Evolutionary conservation across 371 early-diverging fungal genomes (phyloP), one percentile per base, ranked within the genome.

Genomic region (Rhizopus delemar): DNA sequence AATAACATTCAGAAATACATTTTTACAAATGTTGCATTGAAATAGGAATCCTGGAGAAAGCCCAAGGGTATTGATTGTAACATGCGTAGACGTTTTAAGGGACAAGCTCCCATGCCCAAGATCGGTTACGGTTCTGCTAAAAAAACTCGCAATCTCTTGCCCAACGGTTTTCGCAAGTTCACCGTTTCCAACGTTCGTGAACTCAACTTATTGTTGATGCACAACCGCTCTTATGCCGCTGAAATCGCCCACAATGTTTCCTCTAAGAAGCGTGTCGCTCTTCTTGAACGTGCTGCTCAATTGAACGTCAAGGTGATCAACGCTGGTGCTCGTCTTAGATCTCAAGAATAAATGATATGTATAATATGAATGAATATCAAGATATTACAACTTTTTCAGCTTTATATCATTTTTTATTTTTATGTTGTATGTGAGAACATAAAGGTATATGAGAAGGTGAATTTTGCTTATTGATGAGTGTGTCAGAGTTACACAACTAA

Each of bases 61-160:
- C 99, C 99, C 81, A 94, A 92, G 87, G 99, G 99, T 96, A 99
- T 99, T 84, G 99, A 99, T 81, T 96, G 93, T 89, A 87, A 94
- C 71, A 97, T 99, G 73, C 94, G 99, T 67, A 69, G 64, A 69
- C 91, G 97, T 68, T 94, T 99, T 90, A 93, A 92, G 87, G 99
- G 99, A 68, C 87, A 90, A 68, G 91, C 95, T 68, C 88, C 93
- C 75, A 98, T 99, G 98, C 99, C 99, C 85, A 96, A 95, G 88
- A 99, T 98, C 67, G 99, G 99, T 83, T 98, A 95, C 77, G 98
- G 97, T 62, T 93, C 95, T 73, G 95, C 94, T 91, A 88, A 90
- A 79, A 87, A 90, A 73, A 94, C 99, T 77, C 95, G 96, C 66
- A 90, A 95, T 91, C 63, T 99, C 67, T 77, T 97, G 69, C 99